Evolutionary conservation across 2,329 filamentous ascomycete species (phyloP).

Genomic region (Mycosphaerella sp.): DNA sequence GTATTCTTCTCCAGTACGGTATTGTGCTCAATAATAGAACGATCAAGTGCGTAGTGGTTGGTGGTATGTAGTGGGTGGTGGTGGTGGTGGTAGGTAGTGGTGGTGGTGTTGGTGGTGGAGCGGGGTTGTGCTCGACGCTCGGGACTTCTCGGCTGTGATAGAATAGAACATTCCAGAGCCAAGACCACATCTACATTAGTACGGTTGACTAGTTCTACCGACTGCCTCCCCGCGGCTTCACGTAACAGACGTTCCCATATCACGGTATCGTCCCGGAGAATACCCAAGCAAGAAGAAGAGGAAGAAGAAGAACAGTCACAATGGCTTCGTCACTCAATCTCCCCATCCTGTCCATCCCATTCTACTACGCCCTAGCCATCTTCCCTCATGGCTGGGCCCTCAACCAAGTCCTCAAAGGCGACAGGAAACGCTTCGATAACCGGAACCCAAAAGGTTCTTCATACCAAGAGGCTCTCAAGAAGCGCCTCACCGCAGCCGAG

Average conservation of each 20-base stretch:
- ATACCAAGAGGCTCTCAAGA: slow-evolving; percentile 35
- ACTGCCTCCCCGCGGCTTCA: neutral
- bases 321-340: slow-evolving; percentile 30
- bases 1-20: too few relatives aligned
- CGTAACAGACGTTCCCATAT: neutral
- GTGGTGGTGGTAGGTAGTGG: too few relatives aligned
- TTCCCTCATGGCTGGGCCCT: slow-evolving; percentile 39
- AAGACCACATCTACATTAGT: neutral
- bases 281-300: neutral
- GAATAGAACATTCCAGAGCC: neutral
- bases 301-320: neutral
- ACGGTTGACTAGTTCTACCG: too few relatives aligned
- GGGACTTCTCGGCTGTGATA: too few relatives aligned
- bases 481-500: slow-evolving; percentile 34
- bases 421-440: slow-evolving; percentile 39
- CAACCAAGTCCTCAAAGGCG: slow-evolving; percentile 34
- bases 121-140: too few relatives aligned
- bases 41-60: too few relatives aligned
- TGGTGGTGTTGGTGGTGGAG: too few relatives aligned
- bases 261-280: neutral
- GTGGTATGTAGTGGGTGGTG: too few relatives aligned
- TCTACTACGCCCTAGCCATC: slow-evolving; percentile 40
- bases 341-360: slow-evolving; percentile 42
- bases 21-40: too few relatives aligned
- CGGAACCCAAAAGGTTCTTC: slow-evolving; percentile 38